Evolutionary conservation across 1,284 basidiomycete genomes (phyloP), one percentile per base, ranked within the genome.

Genomic region (Apiotrichum akiyoshidainum): DNA sequence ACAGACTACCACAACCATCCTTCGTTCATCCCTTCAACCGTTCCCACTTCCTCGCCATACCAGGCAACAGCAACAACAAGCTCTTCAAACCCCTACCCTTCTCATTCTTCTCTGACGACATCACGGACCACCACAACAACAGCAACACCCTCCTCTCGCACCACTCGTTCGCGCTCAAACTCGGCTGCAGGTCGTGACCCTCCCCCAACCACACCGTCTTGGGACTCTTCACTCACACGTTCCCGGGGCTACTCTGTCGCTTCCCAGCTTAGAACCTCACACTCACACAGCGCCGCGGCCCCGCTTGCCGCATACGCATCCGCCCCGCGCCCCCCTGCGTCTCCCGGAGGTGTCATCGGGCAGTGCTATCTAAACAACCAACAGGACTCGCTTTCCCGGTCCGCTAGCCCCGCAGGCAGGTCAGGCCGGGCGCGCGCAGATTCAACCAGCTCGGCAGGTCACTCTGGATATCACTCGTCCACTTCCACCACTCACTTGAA

Each of bases 381-480:
- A 31, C 26, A 31, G 4, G 26, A 31, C 26, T 31, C 7, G 17
- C 31, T 6, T 9, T 35, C 46, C 14, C 33, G 34, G n/a, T 7
- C 33, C 5, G 22, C 33, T 9, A 48, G 46, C 13, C 46, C 46
- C 17, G 34, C 46, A 35, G 46, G 33, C 46, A 34, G 46, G 33
- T 35, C n/a, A 21, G n/a, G 22, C 34, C 37, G 47, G 10, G 19
- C 48, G 35, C 48, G 48, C 37, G 48, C 48, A 37, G 48, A 35
- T 10, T 50, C 48, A 7, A 50, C 48, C 37, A 50, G 48, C 48
- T 50, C 48, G 48, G 46, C 34, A 11, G 46, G 33, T 10, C 34
- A 48, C 33, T 48, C 46, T 17, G 46, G 33, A 31, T 12, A 35
- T 33, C 31, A 31, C n/a, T 33, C 45, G 4, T 10, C 31, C 17